Evolutionary conservation across 179 eudicot genomes (phyloP).

Genomic region (Dionaea muscipula): DNA sequence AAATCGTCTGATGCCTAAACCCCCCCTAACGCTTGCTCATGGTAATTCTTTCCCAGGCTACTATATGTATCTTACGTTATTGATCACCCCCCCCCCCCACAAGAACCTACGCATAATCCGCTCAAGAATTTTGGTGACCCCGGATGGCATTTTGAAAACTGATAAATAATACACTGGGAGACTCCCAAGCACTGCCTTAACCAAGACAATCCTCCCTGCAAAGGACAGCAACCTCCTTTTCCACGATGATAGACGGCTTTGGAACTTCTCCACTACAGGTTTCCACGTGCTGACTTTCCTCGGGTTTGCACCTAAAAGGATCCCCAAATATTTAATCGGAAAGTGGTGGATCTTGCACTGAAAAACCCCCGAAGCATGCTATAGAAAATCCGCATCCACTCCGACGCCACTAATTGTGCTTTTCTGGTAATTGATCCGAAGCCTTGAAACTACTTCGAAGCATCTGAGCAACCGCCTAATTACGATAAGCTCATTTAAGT

Average conservation of each 20-base stretch:
- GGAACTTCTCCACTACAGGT: neutral
- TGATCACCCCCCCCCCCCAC: neutral
- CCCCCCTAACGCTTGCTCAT: neutral
- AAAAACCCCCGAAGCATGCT: neutral
- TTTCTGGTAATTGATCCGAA: neutral
- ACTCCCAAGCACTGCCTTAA: neutral
- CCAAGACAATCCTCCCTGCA: neutral
- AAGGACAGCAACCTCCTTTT: neutral
- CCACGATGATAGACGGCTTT: neutral
- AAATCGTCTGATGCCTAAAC: neutral
- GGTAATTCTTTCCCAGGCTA: neutral
- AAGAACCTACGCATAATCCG: neutral
- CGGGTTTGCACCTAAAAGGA: neutral
- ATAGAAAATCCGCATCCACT: neutral
- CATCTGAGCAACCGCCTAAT: neutral
- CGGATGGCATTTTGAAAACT: neutral
- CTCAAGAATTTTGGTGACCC: neutral
- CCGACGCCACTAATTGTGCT: neutral
- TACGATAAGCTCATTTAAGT: neutral
- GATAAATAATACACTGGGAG: neutral
- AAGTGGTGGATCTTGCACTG: neutral
- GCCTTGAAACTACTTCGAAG: neutral
- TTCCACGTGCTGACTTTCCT: neutral
- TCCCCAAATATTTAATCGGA: neutral
- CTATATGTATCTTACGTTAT: neutral